Conservation (phyloP, 139 green algal genomes). For the Volvox africanus region DNA sequence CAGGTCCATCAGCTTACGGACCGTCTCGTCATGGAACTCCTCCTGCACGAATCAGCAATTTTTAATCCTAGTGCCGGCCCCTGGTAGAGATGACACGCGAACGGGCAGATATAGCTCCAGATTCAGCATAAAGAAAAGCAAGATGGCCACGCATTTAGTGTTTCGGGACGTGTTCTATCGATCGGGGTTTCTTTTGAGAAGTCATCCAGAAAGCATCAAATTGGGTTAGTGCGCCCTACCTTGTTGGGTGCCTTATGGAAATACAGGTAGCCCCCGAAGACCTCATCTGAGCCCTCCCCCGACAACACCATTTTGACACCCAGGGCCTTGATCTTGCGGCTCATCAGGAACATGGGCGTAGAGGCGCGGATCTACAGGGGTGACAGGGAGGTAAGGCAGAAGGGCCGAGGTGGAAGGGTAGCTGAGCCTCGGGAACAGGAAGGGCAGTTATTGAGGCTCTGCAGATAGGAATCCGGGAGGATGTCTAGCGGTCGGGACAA, state of each 20-base stretch:
- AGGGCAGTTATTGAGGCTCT: no score
- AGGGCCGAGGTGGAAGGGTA: neutral
- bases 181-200: no score
- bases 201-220: no score
- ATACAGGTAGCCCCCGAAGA: slow-evolving; percentile 98
- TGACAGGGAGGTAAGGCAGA: neutral
- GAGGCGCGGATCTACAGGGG: slow-evolving; percentile 73
- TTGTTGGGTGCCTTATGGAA: slow-evolving; percentile 95
- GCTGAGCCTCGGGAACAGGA: no score
- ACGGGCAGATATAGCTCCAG: no score
- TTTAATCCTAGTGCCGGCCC: no score
- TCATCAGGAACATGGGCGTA: slow-evolving; percentile 98
- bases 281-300: slow-evolving; percentile 96
- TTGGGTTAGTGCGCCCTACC: slow-evolving; percentile 25
- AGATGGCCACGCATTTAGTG: no score
- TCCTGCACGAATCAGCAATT: slow-evolving; percentile 48
- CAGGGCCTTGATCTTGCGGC: slow-evolving; percentile 93
- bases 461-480: no score
- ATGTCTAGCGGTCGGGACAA: no score
- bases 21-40: slow-evolving; percentile 93
- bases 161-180: no score
- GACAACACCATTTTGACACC: slow-evolving; percentile 90
- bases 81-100: no score
- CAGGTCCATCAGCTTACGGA: slow-evolving; percentile 91
- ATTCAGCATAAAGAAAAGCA: no score